These are phyloP conservation scores for Euphorbia tirucalli DNA, from an alignment of 345 rosid species.

Conservation along the genomic window DNA sequence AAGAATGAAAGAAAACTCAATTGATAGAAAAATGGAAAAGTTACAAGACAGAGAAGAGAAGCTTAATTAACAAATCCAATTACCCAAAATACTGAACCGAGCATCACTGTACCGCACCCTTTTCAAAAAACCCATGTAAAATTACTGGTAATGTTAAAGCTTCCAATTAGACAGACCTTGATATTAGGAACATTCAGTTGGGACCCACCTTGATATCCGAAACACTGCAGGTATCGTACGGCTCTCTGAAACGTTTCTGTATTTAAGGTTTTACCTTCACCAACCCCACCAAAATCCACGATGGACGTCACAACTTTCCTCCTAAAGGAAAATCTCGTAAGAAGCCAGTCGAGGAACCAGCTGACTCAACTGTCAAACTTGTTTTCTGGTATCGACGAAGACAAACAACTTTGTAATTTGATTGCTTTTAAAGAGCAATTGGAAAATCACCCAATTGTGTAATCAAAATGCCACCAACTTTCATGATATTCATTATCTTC, in stretches of 20 bases:
- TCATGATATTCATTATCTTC: slow-evolving; percentile 28
- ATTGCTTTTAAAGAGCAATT: slow-evolving; percentile 25
- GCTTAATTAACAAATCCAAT: too few relatives aligned
- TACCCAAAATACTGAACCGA: too few relatives aligned
- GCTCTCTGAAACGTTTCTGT: slow-evolving; percentile 75
- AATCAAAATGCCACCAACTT: slow-evolving; percentile 43
- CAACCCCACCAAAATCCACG: slow-evolving; percentile 81
- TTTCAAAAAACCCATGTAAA: slow-evolving; percentile 81
- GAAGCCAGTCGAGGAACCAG: slow-evolving; percentile 24
- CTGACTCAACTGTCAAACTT: slow-evolving; percentile 1
- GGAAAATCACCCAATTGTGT: slow-evolving; percentile 25
- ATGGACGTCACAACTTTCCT: slow-evolving; percentile 65
- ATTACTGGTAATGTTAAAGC: slow-evolving; percentile 87
- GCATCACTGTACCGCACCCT: slow-evolving; percentile 76
- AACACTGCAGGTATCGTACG: slow-evolving; percentile 45
- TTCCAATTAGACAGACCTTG: slow-evolving; percentile 81
- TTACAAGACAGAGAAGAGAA: too few relatives aligned
- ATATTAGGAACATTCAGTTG: slow-evolving; percentile 80
- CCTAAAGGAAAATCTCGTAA: slow-evolving; percentile 24
- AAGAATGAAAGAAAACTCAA: too few relatives aligned
- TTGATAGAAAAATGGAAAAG: too few relatives aligned
- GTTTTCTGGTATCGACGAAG: slow-evolving; percentile 36
- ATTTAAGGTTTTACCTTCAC: slow-evolving; percentile 74
- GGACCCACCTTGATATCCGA: slow-evolving; percentile 50
- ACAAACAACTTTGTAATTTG: slow-evolving; percentile 38